Percentiles rank a stretch among this genome's conserved stretches.
These are phyloP conservation scores for Meyerozyma carpophila DNA, from an alignment of 1,139 yeast species.

Conservation along the genomic window DNA sequence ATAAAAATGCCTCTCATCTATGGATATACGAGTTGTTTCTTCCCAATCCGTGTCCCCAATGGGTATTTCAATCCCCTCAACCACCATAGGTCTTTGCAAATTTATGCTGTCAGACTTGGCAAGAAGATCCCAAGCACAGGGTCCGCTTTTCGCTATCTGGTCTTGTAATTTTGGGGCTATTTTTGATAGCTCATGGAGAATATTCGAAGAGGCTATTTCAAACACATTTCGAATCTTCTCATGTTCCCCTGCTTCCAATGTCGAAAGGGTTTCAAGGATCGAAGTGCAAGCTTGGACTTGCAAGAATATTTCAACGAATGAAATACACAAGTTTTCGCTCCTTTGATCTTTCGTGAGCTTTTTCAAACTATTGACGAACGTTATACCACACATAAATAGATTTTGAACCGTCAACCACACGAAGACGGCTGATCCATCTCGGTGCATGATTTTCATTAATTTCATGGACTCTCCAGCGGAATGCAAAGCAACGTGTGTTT, in stretches of 20 bases:
- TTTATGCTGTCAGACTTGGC: background rate
- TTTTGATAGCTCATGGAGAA: constrained; percentile 1
- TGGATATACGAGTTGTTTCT: background rate
- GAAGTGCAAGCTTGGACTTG: constrained; percentile 2
- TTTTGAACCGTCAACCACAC: constrained; percentile 2
- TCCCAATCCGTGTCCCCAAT: background rate
- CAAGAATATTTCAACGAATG: background rate
- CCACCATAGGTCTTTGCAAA: background rate
- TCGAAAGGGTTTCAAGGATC: constrained; percentile 1
- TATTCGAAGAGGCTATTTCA: constrained; percentile 1
- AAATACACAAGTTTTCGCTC: background rate
- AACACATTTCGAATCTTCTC: constrained; percentile 1
- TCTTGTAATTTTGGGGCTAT: background rate
- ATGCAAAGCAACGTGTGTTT: constrained; percentile 2
- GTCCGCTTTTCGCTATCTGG: background rate
- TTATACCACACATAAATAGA: constrained; percentile 2
- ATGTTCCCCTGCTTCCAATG: background rate
- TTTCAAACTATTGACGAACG: constrained; percentile 1
- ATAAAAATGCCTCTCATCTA: constrained; percentile 1
- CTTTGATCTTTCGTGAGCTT: background rate
- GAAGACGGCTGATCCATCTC: constrained; percentile 1
- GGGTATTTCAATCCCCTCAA: background rate
- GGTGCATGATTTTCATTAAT: background rate
- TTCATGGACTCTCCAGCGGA: constrained; percentile 2
- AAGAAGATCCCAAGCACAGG: background rate